phyloP scores from a whole-genome alignment of 2,329 filamentous ascomycete species.

The Xylariomycetidae sp. region DNA sequence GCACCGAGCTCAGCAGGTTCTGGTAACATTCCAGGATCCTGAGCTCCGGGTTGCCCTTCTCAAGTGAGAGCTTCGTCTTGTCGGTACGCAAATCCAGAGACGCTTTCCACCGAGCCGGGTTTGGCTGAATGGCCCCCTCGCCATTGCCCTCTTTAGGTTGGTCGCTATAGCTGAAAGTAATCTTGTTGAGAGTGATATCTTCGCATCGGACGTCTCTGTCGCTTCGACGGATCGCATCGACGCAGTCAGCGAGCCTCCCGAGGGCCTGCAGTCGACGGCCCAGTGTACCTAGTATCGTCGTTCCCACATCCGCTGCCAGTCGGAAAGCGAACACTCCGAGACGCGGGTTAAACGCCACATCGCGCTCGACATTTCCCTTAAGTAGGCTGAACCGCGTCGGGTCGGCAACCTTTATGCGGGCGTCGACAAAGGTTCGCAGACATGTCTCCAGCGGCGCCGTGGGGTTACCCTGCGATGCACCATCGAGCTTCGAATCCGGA shows the following conservation, averaged over 20 bases:
- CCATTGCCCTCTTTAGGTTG: constrained; percentile 14
- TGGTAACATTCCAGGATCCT: constrained; percentile 57
- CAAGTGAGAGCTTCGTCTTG: constrained; percentile 53
- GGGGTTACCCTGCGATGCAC: constrained; percentile 3
- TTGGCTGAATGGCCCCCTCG: constrained; percentile 9
- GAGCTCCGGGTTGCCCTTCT: constrained; percentile 60
- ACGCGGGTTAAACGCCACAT: constrained; percentile 55
- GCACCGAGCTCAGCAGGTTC: constrained; percentile 32
- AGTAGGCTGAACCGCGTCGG: constrained; percentile 50
- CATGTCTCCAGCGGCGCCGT: constrained; percentile 14
- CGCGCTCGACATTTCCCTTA: constrained; percentile 48
- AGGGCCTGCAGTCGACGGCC: constrained; percentile 58
- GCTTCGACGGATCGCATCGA: constrained; percentile 57
- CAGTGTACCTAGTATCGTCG: constrained; percentile 53
- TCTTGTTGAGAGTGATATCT: constrained; percentile 52
- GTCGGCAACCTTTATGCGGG: constrained; percentile 48
- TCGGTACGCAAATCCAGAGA: constrained; percentile 50
- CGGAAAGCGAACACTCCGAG: constrained; percentile 59
- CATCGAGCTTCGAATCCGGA: constrained; percentile 5
- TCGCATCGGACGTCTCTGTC: constrained; percentile 50
- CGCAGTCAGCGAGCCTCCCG: constrained; percentile 63
- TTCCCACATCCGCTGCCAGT: constrained; percentile 52
- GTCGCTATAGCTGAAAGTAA: constrained; percentile 63
- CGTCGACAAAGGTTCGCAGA: constrained; percentile 41
- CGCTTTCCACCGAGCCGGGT: constrained; percentile 41